Conservation (phyloP, 2,329 filamentous ascomycete genomes). For the Beauveria bassiana region DNA sequence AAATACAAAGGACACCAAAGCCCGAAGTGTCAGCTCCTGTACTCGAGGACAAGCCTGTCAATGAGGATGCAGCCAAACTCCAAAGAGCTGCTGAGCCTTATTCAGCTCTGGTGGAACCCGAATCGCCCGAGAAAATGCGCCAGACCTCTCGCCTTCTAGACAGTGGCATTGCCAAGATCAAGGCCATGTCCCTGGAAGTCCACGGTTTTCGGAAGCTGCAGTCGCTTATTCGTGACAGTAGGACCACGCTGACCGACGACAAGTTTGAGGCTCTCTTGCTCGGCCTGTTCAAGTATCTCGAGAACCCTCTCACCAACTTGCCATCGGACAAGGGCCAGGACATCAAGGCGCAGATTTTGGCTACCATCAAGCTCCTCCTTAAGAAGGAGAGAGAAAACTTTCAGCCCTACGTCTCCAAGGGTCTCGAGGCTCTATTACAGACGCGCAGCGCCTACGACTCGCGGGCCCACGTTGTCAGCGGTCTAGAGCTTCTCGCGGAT, state of each 20-base stretch:
- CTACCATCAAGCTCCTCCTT: constrained; percentile 65
- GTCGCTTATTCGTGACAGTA: constrained; percentile 61
- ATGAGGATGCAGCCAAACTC: constrained; percentile 40
- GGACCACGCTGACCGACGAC: constrained; percentile 55
- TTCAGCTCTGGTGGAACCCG: constrained; percentile 16
- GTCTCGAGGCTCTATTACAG: constrained; percentile 58
- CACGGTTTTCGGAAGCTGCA: constrained; percentile 76
- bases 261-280: constrained; percentile 61
- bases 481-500: constrained; percentile 64
- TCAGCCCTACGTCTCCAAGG: constrained; percentile 57
- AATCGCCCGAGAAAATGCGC: constrained; percentile 45
- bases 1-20: constrained; percentile 38
- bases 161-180: constrained; percentile 68
- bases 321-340: constrained; percentile 60
- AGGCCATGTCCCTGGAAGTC: constrained; percentile 64
- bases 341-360: constrained; percentile 65
- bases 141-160: constrained; percentile 58
- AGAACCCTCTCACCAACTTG: constrained; percentile 48
- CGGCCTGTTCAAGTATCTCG: constrained; percentile 65
- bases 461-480: constrained; percentile 63
- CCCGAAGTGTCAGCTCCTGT: constrained; percentile 41
- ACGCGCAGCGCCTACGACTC: constrained; percentile 60
- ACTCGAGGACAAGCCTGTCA: constrained; percentile 52
- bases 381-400: constrained; percentile 60
- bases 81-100: constrained; percentile 20